Evolutionary conservation across 805 yeast genomes (phyloP).

Genomic region (Metschnikowia anglica): DNA sequence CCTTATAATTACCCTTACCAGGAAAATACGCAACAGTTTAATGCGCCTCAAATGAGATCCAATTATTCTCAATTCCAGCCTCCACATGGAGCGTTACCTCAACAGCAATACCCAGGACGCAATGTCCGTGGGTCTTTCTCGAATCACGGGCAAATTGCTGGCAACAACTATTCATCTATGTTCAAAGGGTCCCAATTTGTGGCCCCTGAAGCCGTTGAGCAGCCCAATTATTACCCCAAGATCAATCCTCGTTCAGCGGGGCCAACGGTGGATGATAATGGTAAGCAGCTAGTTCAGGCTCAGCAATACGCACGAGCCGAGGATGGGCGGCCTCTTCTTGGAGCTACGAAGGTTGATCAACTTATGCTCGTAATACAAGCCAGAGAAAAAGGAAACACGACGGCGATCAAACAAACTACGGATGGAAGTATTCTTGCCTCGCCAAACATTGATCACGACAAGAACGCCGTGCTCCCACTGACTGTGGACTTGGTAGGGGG

Average conservation of each 20-base stretch:
- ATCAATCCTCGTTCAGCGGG: constrained; percentile 1
- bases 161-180: constrained; percentile 1
- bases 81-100: constrained; percentile 1
- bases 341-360: constrained; percentile 88
- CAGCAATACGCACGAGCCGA: constrained; percentile 50
- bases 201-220: constrained; percentile 7
- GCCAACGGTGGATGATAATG: constrained; percentile 3
- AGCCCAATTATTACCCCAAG: constrained; percentile 5
- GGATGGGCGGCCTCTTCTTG: constrained; percentile 69
- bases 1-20: constrained; percentile 4
- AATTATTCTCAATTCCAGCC: constrained; percentile 4
- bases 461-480: constrained; percentile 47
- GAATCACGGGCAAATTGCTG: too few relatives aligned
- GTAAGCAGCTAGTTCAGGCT: constrained; percentile 41
- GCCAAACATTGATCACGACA: constrained; percentile 20
- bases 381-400: constrained; percentile 70
- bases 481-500: constrained; percentile 75
- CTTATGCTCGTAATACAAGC: constrained; percentile 91
- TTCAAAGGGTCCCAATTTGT: constrained; percentile 8
- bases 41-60: constrained; percentile 4
- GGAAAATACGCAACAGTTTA: constrained; percentile 9
- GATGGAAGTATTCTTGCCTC: constrained; percentile 68
- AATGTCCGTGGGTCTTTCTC: too few relatives aligned
- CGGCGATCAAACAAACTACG: constrained; percentile 58
- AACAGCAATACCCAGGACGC: constrained; percentile 2